Evolutionary conservation across 441 rosid species (phyloP).

Genomic region (Flueggea neowawraea): DNA sequence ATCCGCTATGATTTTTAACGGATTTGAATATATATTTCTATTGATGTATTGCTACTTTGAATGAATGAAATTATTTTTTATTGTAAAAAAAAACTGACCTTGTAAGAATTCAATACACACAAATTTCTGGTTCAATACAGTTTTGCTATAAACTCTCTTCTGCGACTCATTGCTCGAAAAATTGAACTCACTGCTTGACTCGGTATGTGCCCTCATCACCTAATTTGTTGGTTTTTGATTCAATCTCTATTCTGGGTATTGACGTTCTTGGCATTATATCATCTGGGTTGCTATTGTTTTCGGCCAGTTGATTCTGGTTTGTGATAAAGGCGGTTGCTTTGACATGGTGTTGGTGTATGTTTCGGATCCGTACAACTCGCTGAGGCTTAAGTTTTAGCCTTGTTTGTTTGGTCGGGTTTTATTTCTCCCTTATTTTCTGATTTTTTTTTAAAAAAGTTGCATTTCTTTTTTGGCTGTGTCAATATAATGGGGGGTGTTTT

Average conservation of each 20-base stretch:
- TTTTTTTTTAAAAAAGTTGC: not conserved
- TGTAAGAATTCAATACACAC: not conserved
- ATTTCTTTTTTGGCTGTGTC: not conserved
- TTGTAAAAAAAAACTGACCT: too few relatives aligned
- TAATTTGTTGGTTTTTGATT: constrained; percentile 17
- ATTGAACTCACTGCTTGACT: constrained; percentile 11
- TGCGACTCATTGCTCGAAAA: constrained; percentile 8
- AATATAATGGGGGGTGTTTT: constrained; percentile 8
- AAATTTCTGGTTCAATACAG: not conserved
- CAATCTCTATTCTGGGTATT: constrained; percentile 27
- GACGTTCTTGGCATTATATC: constrained; percentile 18
- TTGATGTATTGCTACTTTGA: too few relatives aligned
- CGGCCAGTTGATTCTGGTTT: constrained; percentile 3
- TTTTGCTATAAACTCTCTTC: not conserved
- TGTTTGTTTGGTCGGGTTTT: constrained; percentile 4
- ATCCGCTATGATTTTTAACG: too few relatives aligned
- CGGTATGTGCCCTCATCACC: constrained; percentile 31
- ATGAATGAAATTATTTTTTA: too few relatives aligned
- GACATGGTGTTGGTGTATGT: constrained; percentile 7
- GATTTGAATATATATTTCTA: too few relatives aligned
- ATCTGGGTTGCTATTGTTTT: constrained; percentile 13
- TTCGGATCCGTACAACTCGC: constrained; percentile 17
- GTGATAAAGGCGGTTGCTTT: constrained; percentile 21
- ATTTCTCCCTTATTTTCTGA: constrained; percentile 1
- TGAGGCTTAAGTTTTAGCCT: constrained; percentile 13